Evolutionary conservation across 2,329 filamentous ascomycete species (phyloP).

Genomic region (Emmonsia crescens): DNA sequence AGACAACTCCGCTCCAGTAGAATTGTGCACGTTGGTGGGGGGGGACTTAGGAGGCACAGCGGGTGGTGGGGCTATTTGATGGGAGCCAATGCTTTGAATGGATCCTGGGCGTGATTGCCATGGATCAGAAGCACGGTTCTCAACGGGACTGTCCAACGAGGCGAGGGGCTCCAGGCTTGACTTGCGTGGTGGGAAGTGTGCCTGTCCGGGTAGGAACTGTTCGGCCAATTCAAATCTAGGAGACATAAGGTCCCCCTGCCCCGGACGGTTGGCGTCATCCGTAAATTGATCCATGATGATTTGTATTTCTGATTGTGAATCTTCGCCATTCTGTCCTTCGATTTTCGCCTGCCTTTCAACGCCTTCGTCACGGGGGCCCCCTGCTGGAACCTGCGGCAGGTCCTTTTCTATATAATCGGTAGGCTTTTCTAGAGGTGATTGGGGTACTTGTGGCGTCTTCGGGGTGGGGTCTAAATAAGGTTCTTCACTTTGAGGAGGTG

Average conservation of each 20-base stretch:
- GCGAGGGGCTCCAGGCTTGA: conserved; percentile 72
- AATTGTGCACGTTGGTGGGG: conserved; percentile 11
- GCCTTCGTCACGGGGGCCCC: conserved; percentile 14
- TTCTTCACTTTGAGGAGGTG: conserved; percentile 42
- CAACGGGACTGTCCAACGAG: conserved; percentile 23
- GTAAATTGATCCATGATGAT: conserved; percentile 97
- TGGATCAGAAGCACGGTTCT: conserved; percentile 13
- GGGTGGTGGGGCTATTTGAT: conserved; percentile 14
- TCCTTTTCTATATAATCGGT: conserved; percentile 29
- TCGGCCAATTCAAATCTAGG: conserved; percentile 74
- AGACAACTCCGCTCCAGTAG: conserved; percentile 19
- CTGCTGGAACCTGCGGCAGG: conserved; percentile 26
- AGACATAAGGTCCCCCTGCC: conserved; percentile 69
- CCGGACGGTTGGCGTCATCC: conserved; percentile 57
- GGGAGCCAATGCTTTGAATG: conserved; percentile 5
- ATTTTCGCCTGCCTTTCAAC: conserved; percentile 37
- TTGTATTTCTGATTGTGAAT: conserved; percentile 77
- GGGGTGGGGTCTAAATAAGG: conserved; percentile 42
- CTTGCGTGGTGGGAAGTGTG: conserved; percentile 67
- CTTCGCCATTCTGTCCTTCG: conserved; percentile 52
- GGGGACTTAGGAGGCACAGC: conserved; percentile 19
- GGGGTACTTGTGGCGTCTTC: conserved; percentile 33
- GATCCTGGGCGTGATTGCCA: conserved; percentile 9
- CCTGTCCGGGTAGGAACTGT: conserved; percentile 56
- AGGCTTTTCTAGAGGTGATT: conserved; percentile 29